Percentiles rank a stretch among this genome's conserved stretches.
Conservation (phyloP, 139 green algal genomes). For the Picochlorum costavermella region DNA sequence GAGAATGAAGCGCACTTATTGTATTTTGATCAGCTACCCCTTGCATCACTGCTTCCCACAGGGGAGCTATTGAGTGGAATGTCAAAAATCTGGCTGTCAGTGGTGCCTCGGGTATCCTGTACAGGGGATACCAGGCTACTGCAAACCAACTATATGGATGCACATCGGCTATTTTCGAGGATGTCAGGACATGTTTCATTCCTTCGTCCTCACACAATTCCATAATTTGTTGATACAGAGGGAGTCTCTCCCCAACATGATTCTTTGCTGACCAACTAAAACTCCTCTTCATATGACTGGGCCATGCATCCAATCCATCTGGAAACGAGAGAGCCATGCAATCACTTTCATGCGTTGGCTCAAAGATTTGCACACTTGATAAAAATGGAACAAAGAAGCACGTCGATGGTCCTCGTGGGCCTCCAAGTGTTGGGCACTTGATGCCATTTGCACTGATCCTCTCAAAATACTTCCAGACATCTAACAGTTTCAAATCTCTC, state of each 20-base stretch:
- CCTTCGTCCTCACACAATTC: constrained; percentile 18
- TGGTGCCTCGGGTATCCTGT: constrained; percentile 76
- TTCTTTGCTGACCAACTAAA: constrained; percentile 56
- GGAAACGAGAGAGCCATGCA: constrained; percentile 3
- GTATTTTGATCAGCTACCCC: not conserved
- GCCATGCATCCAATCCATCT: constrained; percentile 45
- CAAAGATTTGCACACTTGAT: constrained; percentile 66
- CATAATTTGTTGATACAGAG: constrained; percentile 49
- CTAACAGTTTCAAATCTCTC: constrained; percentile 17
- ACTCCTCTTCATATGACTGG: constrained; percentile 45
- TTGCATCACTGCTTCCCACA: constrained; percentile 22
- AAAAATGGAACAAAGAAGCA: constrained; percentile 73
- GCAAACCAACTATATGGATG: constrained; percentile 76
- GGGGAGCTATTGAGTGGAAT: constrained; percentile 59
- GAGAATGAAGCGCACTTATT: not conserved
- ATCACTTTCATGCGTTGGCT: constrained; percentile 3
- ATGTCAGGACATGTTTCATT: constrained; percentile 25
- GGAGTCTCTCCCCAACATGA: constrained; percentile 56
- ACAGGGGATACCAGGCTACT: constrained; percentile 81
- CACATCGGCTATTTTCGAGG: constrained; percentile 47
- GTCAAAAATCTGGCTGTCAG: constrained; percentile 75
- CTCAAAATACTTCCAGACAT: constrained; percentile 53
- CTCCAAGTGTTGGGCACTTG: constrained; percentile 31
- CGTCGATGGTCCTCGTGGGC: constrained; percentile 43
- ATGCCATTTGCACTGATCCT: constrained; percentile 40